Percentiles rank a stretch among this genome's conserved stretches.
Evolutionary conservation across 495 filamentous ascomycete species (phyloP).

Genomic region (Tirmania nivea): DNA sequence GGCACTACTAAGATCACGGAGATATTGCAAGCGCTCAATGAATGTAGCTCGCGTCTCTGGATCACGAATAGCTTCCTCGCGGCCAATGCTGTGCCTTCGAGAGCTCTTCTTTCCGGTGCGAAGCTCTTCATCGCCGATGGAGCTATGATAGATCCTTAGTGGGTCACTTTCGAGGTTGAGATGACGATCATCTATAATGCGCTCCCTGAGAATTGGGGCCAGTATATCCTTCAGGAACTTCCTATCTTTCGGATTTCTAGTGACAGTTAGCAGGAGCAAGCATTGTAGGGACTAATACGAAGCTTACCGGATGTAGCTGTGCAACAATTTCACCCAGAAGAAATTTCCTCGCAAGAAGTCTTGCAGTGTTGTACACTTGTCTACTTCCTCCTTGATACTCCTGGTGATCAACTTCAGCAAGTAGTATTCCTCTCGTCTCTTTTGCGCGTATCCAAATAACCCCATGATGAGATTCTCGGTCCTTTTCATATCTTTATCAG

Average conservation of each 20-base stretch:
- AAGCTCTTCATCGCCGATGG: conserved; percentile 91
- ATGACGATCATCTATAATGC: conserved; percentile 73
- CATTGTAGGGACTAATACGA: background rate
- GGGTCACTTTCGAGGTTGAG: conserved; percentile 92
- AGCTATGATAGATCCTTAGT: conserved; percentile 85
- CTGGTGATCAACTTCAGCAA: conserved; percentile 69
- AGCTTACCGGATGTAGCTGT: conserved; percentile 55
- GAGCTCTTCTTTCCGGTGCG: conserved; percentile 66
- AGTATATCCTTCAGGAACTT: conserved; percentile 76
- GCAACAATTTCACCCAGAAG: conserved; percentile 76
- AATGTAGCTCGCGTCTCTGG: conserved; percentile 78
- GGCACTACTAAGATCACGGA: conserved; percentile 79
- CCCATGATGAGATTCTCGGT: conserved; percentile 91
- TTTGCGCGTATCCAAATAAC: conserved; percentile 91
- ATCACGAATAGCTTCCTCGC: conserved; percentile 83
- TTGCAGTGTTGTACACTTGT: conserved; percentile 45
- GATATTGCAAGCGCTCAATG: conserved; percentile 77
- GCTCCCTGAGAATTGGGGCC: conserved; percentile 60
- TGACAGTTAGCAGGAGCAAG: background rate
- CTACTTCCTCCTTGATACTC: conserved; percentile 71
- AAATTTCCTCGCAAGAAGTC: conserved; percentile 79
- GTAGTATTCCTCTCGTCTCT: conserved; percentile 90
- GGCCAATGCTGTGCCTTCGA: conserved; percentile 55
- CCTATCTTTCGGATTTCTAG: conserved; percentile 52
- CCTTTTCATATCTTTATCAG: conserved; percentile 80